Base-by-base conservation (phyloP, 2,329 filamentous ascomycete species). In the Aspergillus glaucus region DNA sequence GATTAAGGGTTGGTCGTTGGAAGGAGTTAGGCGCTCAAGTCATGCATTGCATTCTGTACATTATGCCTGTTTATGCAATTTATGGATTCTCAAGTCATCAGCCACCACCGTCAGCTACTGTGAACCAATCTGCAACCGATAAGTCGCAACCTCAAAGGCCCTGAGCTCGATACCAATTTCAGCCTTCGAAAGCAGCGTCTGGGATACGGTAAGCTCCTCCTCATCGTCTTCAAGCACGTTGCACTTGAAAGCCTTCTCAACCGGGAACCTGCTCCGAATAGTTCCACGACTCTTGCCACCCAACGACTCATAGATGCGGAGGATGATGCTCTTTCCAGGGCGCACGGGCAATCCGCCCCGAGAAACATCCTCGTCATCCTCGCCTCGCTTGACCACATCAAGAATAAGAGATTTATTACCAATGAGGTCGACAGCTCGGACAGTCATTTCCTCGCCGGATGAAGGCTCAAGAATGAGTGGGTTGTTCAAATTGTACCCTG, bases 371-470 rank as follows among this genome's bases (percentile, higher is more conserved):
- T 86, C 84, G 56, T 92, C 87, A 59, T 92, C 87, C 64, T 92
- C 87, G n/a, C 88, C 93, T 49, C 93, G 85, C 78, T 98, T 98
- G 67, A 98, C 79, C 1, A 85, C 86, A 65, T 98, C 93, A 0
- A 98, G 75, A 3, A 98, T 75, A 17, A 98, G 74, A 2, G 86
- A 85, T 8, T 76, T 65, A 41, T 78, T 76, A 42, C 85, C 85
- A 1, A 76, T 75, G n/a, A 96, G 71, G 52, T 79, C 79, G 62
- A 96, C 80, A 0, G 86, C 80, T 34, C 74, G 71, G 49, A 74
- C 50, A 6, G 52, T 48, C 15, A 46, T 39, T 17, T 56, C 50
- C 0, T 46, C 50, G 39, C 55, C 54, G 10, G 68, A 60, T 30
- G 62, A 70, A 34, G 71, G 68, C 43, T 82, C 70, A 9, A 85